Evolutionary conservation across 1,139 yeast species (phyloP).

Genomic region (Wickerhamiella pararugosa): DNA sequence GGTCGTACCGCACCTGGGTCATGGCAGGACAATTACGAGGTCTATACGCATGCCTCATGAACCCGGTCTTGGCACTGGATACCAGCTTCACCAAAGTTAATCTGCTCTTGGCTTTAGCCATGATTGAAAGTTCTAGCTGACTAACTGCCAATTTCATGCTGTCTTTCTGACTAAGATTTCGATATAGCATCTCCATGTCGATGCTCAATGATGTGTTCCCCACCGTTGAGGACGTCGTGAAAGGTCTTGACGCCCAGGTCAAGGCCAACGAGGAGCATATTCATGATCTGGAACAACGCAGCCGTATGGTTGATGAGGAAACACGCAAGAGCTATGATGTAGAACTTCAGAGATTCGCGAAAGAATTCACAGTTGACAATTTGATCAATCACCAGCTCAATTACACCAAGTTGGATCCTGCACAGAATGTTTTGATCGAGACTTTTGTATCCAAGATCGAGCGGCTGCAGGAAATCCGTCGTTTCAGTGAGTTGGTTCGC

Average conservation of each 20-base stretch:
- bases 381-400: too few species aligned
- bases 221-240: slow-evolving; percentile 1
- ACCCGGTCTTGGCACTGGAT: slow-evolving; percentile 81
- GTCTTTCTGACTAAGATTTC: neutral
- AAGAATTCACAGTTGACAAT: too few species aligned
- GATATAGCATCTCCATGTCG: neutral
- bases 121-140: slow-evolving; percentile 4
- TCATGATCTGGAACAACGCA: too few species aligned
- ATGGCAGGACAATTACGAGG: slow-evolving; percentile 72
- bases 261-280: neutral
- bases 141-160: neutral
- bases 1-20: slow-evolving; percentile 81
- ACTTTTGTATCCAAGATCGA: too few species aligned
- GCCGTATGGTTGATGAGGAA: too few species aligned
- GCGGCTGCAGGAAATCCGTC: too few species aligned
- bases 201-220: slow-evolving; percentile 6
- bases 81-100: slow-evolving; percentile 49
- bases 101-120: slow-evolving; percentile 33
- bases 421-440: too few species aligned
- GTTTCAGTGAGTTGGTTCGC: neutral
- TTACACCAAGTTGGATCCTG: too few species aligned
- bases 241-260: neutral
- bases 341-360: too few species aligned
- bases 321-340: too few species aligned
- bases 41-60: slow-evolving; percentile 59